Evolutionary conservation across 2,329 filamentous ascomycete genomes (phyloP), one percentile per base, ranked within the genome.

Genomic region (Calycina herbarum): DNA sequence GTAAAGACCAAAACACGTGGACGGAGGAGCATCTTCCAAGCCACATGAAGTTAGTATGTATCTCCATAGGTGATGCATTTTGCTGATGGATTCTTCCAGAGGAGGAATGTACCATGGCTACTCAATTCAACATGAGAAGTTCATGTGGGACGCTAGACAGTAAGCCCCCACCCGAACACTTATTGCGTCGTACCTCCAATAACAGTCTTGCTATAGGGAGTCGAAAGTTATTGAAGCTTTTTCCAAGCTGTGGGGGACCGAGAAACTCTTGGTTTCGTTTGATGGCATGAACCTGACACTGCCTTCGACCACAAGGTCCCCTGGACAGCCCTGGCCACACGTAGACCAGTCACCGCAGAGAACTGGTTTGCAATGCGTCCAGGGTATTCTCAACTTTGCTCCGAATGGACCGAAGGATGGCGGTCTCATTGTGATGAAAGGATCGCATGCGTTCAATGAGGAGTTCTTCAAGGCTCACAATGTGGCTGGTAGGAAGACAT

Each of bases 231-330:
- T 79, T 2, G 71, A 69, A 0, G 75, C 76, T 1, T 82, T 82
- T 59, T 77, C 75, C 35, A 78, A 76, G 64, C 70, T 82, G 1
- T 81, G 78, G 64, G 74, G 74, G 3, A 79, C 78, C 11, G 68
- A 79, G 20, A 76, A 82, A 35, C 71, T 82, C 13, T 75, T 82
- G 57, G 80, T 81, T 2, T 81, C 79, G 0, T 83, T 82, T 65
- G 81, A 82, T 66, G 77, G 76, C 1, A 69, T 82, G 57, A 82
- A 82, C 66, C 75, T 81, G 60, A 76, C 76, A 1, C 76, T 76
- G 48, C 63, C 59, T 33, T 31, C 2, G 64, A 63, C 45, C 63
- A 62, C 59, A 51, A 20, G 54, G 7, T 15, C 62, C n/a, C 35
- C 57, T 24, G 20, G 20, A 20, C 76, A 77, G 60, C 65, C 61